phyloP scores from a whole-genome alignment of 306 rosid genomes.

The Prinsepia uniflora region DNA sequence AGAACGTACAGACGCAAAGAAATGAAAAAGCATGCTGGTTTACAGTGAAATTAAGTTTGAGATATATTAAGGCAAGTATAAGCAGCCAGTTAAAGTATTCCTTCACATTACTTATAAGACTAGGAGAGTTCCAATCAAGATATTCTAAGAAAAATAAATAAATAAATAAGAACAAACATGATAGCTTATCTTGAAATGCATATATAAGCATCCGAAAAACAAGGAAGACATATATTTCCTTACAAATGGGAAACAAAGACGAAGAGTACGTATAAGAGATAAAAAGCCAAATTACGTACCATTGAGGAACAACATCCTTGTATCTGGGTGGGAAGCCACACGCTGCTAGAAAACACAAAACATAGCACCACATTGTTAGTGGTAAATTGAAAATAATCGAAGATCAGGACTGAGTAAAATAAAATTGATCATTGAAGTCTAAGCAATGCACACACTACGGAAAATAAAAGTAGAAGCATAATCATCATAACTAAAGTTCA shows the following conservation, averaged over 20 bases:
- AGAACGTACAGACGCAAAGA: no score
- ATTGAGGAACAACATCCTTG: slow-evolving; percentile 74
- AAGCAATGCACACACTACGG: background rate
- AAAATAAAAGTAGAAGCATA: background rate
- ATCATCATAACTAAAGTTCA: slow-evolving; percentile 5
- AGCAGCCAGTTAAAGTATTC: no score
- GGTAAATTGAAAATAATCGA: background rate
- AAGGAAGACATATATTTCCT: background rate
- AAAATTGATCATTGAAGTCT: background rate
- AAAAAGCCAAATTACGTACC: slow-evolving; percentile 53
- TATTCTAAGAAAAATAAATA: background rate
- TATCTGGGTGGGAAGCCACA: slow-evolving; percentile 84
- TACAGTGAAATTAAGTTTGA: no score
- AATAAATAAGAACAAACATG: background rate
- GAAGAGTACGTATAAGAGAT: slow-evolving; percentile 21
- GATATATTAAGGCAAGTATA: no score
- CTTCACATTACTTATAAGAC: background rate
- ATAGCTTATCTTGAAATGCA: slow-evolving; percentile 1
- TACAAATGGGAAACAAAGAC: background rate
- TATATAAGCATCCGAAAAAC: background rate
- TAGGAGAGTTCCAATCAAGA: background rate
- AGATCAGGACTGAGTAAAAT: background rate
- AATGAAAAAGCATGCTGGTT: no score
- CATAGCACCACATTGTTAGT: slow-evolving; percentile 12
- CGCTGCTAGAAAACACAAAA: slow-evolving; percentile 45